phyloP scores from a whole-genome alignment of 2,329 filamentous ascomycete genomes.

The Aschersonia sp. region DNA sequence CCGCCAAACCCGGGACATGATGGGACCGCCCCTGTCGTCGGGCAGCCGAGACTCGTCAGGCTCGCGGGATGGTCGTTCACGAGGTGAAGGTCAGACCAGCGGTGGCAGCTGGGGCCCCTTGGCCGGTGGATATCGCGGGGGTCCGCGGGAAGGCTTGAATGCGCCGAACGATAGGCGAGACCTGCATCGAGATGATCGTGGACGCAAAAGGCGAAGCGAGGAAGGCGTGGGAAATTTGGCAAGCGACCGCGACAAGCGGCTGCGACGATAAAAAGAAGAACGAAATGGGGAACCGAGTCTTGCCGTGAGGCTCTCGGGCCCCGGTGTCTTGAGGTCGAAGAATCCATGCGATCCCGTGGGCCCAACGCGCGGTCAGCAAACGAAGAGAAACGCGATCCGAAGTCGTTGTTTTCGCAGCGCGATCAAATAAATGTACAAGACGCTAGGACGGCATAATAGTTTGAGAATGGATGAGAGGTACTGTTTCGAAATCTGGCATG shows the following conservation, averaged over 20 bases:
- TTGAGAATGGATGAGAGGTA: too few species aligned
- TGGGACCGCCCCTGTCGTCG: slow-evolving; percentile 13
- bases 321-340: neutral
- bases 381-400: too few species aligned
- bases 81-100: slow-evolving; percentile 9
- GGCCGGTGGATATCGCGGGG: slow-evolving; percentile 12
- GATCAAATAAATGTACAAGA: too few species aligned
- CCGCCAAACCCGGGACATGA: slow-evolving; percentile 14
- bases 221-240: slow-evolving; percentile 24
- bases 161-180: slow-evolving; percentile 18
- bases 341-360: neutral
- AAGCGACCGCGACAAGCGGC: slow-evolving; percentile 39
- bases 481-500: too few species aligned
- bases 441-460: too few species aligned
- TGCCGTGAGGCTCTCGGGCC: too few species aligned
- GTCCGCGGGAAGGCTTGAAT: slow-evolving; percentile 16
- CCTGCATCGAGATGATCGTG: slow-evolving; percentile 18
- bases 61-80: slow-evolving; percentile 18
- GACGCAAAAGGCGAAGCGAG: slow-evolving; percentile 29
- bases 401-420: too few species aligned
- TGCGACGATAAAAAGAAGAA: slow-evolving; percentile 25
- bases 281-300: neutral
- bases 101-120: slow-evolving; percentile 9
- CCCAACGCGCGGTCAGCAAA: too few species aligned
- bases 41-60: slow-evolving; percentile 16